These are phyloP conservation scores for Saccharomycopsis selenospora DNA, from an alignment of 805 yeast species.

Conservation along the genomic window DNA sequence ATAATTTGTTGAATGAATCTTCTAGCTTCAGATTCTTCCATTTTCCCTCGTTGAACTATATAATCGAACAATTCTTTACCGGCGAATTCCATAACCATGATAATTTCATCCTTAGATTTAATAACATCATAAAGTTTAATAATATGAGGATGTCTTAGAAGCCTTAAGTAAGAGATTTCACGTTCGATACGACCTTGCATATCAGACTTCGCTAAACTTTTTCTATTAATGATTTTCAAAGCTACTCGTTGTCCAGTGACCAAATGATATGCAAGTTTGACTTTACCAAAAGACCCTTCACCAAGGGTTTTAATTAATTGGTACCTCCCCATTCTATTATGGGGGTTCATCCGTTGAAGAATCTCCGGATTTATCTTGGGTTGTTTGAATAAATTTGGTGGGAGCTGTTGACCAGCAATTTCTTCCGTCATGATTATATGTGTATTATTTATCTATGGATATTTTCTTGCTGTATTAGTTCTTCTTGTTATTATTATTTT, in stretches of 20 bases:
- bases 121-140: constrained; percentile 91
- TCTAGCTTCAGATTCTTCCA: constrained; percentile 86
- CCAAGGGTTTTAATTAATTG: constrained; percentile 89
- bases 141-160: constrained; percentile 90
- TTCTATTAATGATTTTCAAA: constrained; percentile 82
- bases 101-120: constrained; percentile 86
- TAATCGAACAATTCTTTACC: constrained; percentile 94
- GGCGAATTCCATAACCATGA: constrained; percentile 94
- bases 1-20: constrained; percentile 92
- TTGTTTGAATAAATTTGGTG: constrained; percentile 7
- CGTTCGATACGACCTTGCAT: constrained; percentile 96
- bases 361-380: constrained; percentile 2
- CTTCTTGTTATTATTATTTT: too few relatives aligned
- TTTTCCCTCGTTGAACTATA: constrained; percentile 85
- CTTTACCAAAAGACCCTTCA: constrained; percentile 95
- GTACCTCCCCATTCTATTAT: constrained; percentile 68
- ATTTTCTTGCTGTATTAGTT: too few relatives aligned
- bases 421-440: not conserved
- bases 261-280: constrained; percentile 80
- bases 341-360: constrained; percentile 13
- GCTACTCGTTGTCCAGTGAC: constrained; percentile 91
- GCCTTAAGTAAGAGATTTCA: constrained; percentile 79
- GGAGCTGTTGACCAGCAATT: not conserved
- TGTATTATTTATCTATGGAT: too few relatives aligned
- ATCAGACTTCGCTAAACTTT: constrained; percentile 84